A percentile compares a stretch with the other conserved stretches of the same genome.
These are phyloP conservation scores for Punica granatum DNA, from an alignment of 345 rosid species.

Conservation along the genomic window DNA sequence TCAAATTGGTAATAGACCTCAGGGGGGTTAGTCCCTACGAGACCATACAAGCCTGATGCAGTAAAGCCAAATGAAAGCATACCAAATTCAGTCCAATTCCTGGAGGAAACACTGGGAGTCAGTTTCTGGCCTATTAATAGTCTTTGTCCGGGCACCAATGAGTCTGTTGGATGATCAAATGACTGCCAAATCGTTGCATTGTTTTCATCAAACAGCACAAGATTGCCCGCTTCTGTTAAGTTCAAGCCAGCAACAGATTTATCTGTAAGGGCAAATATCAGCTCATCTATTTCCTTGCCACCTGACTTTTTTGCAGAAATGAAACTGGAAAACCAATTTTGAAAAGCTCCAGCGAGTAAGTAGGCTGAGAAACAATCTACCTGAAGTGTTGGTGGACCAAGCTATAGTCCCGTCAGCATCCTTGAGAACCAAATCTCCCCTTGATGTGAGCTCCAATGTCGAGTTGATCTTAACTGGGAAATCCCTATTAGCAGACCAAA, in stretches of 20 bases:
- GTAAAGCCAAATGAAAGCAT: conserved; percentile 14
- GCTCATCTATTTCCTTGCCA: no score
- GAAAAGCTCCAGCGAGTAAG: not conserved
- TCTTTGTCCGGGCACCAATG: conserved; percentile 14
- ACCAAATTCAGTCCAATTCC: conserved; percentile 7
- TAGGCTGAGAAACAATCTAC: not conserved
- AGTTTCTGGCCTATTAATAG: conserved; percentile 12
- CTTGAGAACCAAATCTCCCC: not conserved
- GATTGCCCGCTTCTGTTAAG: conserved; percentile 11
- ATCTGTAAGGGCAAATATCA: not conserved
- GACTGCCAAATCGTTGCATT: conserved; percentile 12
- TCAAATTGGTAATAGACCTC: not conserved
- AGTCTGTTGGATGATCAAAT: no score
- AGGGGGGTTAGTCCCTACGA: conserved; percentile 9
- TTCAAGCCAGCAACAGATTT: conserved; percentile 13
- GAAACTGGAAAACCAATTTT: no score
- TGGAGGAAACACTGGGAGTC: conserved; percentile 3
- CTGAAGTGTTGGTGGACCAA: not conserved
- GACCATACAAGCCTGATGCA: conserved; percentile 9
- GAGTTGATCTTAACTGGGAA: no score
- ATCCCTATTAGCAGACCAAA: conserved; percentile 4
- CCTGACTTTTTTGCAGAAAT: no score
- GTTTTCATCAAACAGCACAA: conserved; percentile 13
- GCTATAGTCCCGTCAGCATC: conserved; percentile 1
- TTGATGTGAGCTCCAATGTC: no score